Percentiles rank a stretch among this genome's conserved stretches.
Conservation (phyloP, 2,329 filamentous ascomycete genomes). For the Huntiella savannae region DNA sequence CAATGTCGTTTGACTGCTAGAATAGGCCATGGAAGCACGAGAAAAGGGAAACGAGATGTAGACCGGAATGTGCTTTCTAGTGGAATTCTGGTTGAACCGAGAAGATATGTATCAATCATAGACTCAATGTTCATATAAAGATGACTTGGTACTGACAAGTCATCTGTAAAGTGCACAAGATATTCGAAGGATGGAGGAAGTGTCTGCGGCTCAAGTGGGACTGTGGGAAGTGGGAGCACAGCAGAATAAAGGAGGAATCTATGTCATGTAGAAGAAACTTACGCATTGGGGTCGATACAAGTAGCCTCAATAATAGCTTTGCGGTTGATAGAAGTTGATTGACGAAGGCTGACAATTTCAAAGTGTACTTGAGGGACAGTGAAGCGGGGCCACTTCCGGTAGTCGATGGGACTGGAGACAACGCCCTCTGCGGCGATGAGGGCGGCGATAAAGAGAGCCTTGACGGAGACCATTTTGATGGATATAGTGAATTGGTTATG, state of each 20-base stretch:
- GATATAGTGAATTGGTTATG: background rate
- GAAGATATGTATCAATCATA: too few relatives aligned
- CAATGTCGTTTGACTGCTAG: background rate
- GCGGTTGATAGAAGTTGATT: constrained; percentile 22
- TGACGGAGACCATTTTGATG: constrained; percentile 18
- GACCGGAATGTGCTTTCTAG: too few relatives aligned
- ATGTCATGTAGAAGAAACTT: constrained; percentile 13
- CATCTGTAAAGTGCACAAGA: too few relatives aligned
- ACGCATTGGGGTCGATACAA: constrained; percentile 25
- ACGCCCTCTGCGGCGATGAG: constrained; percentile 17
- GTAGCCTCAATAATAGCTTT: constrained; percentile 22
- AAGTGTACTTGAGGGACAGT: constrained; percentile 24
- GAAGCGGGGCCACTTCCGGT: constrained; percentile 19
- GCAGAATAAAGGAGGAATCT: too few relatives aligned
- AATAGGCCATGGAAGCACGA: background rate
- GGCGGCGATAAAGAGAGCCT: constrained; percentile 17
- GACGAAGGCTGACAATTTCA: constrained; percentile 25
- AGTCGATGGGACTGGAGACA: constrained; percentile 18
- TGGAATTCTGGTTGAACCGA: too few relatives aligned
- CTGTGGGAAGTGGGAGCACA: too few relatives aligned
- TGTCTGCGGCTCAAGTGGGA: too few relatives aligned
- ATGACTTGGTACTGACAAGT: too few relatives aligned
- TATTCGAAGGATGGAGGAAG: too few relatives aligned
- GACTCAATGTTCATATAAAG: too few relatives aligned
- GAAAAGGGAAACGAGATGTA: too few relatives aligned